Base-by-base conservation (phyloP, 2,329 filamentous ascomycete species). In the Botrytis pseudocinerea region DNA sequence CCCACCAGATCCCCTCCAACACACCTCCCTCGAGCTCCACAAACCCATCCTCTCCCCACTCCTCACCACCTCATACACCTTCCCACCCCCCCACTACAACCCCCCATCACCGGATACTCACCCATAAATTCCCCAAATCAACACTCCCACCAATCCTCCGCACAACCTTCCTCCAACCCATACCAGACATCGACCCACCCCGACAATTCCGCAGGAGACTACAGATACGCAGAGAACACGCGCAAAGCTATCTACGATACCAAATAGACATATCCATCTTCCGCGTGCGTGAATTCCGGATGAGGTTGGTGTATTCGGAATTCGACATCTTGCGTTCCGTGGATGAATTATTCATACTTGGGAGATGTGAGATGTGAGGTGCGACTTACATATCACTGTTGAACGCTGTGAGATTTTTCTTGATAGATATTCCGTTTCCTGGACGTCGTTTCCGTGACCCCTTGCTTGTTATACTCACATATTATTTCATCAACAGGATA, bases 391-490 rank as follows among this genome's bases (percentile, higher is more conserved):
- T 32, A 8, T 18, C 38, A 38, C 38, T 38, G 1, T 0, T 38
- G 38, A 1, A 10, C 20, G 54, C 6, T 9, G 0, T 6, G 0
- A 4, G 54, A 10, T 4, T 1, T 28, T 57, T 32, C 28, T 32
- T 20, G 4, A 7, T 18, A 32, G 7, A 59, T 59, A 57, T 16
- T 28, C 14, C 7, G 18, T 7, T 28, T 28, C n/a, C 14, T 57
- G 8, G n/a, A 7, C 0, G 5, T 14, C 7, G 51, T 57, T 57
- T 5, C 5, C 2, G 12, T 8, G 57, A 9, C 1, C 9, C 0
- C 3, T 28, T 32, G 28, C 1, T 38, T 32, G 57, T 38, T 22
- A 38, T 60, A 5, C 9, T 38, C 28, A 25, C 7, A 12, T 60
- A 28, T 22, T 4, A 60, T 35, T 60, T 22, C 5, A 60, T 35